Base-by-base conservation (phyloP, 2,329 filamentous ascomycete species). In the Talaromyces sp. region DNA sequence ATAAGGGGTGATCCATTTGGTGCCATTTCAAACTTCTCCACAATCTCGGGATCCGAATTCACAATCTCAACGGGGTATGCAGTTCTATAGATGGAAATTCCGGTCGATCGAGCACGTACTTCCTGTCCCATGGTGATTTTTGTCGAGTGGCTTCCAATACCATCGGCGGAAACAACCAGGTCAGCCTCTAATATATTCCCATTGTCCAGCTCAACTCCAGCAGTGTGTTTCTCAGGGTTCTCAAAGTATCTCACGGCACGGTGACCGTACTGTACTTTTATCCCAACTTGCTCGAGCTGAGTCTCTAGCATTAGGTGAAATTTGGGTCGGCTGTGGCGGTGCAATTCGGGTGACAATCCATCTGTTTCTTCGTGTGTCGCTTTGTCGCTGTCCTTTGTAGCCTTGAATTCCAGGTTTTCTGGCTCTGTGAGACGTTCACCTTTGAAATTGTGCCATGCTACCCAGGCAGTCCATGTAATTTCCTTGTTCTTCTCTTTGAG, bases 141-240 rank as follows among this genome's bases (percentile, higher is more conserved):
- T 51, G 65, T 64, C 3, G 66, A 68, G 38, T 67, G 69, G n/a
- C 68, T 68, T 46, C 71, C 68, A 31, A 73, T 64, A 8, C 71
- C 71, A 55, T 73, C 72, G 3, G 71, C 70, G 8, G 71, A 70
- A 46, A 74, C 62, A 2, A 74, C 63, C 7, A 73, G 60, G 27
- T 73, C 70, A 21, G 70, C 70, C 2, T 67, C 66, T 5, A 69
- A 58, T 8, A 56, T 62, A 19, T 69, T 62, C 1, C 67, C 65
- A 24, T 62, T 63, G 0, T 64, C 56, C 8, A 69, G 58, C 14
- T 65, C 29, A 21, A 68, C 69, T 2, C 62, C 59, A 6, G 68
- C 67, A 6, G 54, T 63, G 1, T 56, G 59, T 26, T 35, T 41
- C 4, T 53, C 41, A 21, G 55, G n/a, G 4, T 7, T 35, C 17